These are phyloP conservation scores for Sicyos baderoa DNA, from an alignment of 306 rosid species.

Conservation along the genomic window DNA sequence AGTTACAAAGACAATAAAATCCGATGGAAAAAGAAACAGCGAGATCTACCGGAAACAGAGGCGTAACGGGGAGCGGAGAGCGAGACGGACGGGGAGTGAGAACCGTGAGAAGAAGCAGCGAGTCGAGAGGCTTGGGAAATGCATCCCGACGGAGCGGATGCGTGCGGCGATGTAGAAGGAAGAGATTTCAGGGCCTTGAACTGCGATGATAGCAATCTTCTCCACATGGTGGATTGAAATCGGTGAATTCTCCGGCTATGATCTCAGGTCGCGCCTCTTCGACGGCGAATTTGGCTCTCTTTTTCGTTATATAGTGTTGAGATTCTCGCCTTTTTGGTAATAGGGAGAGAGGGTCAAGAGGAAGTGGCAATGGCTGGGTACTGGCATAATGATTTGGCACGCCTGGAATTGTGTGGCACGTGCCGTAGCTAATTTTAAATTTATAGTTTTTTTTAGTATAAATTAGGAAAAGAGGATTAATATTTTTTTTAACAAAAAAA, in stretches of 20 bases:
- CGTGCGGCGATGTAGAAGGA: conserved; percentile 20
- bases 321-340: not conserved
- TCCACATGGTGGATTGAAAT: conserved; percentile 42
- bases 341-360: conserved; percentile 3
- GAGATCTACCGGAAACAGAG: conserved; percentile 40
- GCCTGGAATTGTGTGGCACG: no score
- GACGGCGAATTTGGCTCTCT: conserved; percentile 9
- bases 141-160: conserved; percentile 41
- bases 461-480: no score
- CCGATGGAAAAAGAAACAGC: not conserved
- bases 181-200: conserved; percentile 50
- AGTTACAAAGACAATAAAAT: not conserved
- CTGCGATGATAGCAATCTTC: conserved; percentile 52
- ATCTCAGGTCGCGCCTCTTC: conserved; percentile 14
- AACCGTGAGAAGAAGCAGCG: not conserved
- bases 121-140: conserved; percentile 31
- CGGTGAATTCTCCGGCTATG: not conserved
- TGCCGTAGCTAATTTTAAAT: no score
- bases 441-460: no score
- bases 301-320: not conserved
- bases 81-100: conserved; percentile 1
- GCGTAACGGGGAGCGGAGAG: conserved; percentile 37
- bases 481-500: no score
- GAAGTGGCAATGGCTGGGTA: not conserved
- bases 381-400: not conserved